These are phyloP conservation scores for Torulaspora microellipsoides DNA, from an alignment of 805 yeast species.

Conservation along the genomic window DNA sequence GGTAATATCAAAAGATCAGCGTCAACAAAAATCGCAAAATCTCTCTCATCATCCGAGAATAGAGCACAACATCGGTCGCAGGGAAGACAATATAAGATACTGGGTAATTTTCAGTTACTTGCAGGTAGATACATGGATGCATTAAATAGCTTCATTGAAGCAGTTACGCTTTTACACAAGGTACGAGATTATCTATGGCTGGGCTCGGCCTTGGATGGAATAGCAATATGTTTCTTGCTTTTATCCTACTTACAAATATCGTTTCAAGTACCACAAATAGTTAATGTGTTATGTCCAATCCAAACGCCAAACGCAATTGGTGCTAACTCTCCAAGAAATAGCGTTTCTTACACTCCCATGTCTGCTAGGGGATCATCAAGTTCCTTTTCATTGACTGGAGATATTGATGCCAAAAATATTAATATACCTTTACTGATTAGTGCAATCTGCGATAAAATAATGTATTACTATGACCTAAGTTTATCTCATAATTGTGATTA, in stretches of 20 bases:
- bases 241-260: conserved; percentile 46
- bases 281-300: conserved; percentile 33
- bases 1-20: conserved; percentile 35
- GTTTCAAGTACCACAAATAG: conserved; percentile 32
- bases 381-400: conserved; percentile 16
- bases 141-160: conserved; percentile 66
- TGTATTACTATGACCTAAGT: conserved; percentile 48
- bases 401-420: conserved; percentile 21
- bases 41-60: conserved; percentile 31
- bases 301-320: conserved; percentile 14
- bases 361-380: conserved; percentile 50
- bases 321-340: conserved; percentile 21
- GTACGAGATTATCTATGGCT: conserved; percentile 81
- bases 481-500: conserved; percentile 59
- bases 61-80: conserved; percentile 44
- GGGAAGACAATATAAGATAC: conserved; percentile 72
- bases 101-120: conserved; percentile 71
- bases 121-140: conserved; percentile 79
- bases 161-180: conserved; percentile 53
- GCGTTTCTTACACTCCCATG: conserved; percentile 32
- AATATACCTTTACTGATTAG: conserved; percentile 37
- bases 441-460: conserved; percentile 37
- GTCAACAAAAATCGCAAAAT: conserved; percentile 32
- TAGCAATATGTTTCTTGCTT: conserved; percentile 61
- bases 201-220: conserved; percentile 80